Base-by-base conservation (phyloP, 2,329 filamentous ascomycete species). In the Dichotomopilus funicola region DNA sequence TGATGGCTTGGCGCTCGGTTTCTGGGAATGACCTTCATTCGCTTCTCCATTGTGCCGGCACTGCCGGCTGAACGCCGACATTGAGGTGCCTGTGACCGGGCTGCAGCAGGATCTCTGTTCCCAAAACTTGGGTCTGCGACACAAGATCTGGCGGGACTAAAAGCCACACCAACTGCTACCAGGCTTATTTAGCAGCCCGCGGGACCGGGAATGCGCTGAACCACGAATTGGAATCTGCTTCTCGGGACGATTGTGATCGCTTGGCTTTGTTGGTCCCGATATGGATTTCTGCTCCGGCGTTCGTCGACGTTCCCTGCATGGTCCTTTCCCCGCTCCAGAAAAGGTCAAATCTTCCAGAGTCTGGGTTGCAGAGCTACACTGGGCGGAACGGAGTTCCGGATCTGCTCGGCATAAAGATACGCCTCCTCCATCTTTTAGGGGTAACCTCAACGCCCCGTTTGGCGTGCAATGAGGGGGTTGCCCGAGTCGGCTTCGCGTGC, bases 121-220 rank as follows among this genome's bases (percentile, higher is more conserved):
- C 19, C 19, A 27, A 27, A 27, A 27, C 34, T 19, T 51, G 47
- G 53, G 53, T 34, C 37, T 53, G 55, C 55, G 47, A 57, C 55
- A 57, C 55, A 54, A 57, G 55, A 57, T 57, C 51, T 51, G 33
- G 55, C 43, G 46, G 41, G 48, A 11, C 12, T 9, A 37, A 11
- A 47, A 51, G 48, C 48, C 55, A 57, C 51, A 46, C 12, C 34
- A 38, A 53, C 53, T 46, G 45, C 47, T 27, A 27, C 19, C 40
- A 6, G 36, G 49, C 9, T 36, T 36, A n/a, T n/a, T 12, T 56
- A 53, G 37, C 12, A 12, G 8, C 12, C 54, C 55, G 43, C 48
- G 50, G 51, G 11, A n/a, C 41, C 43, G 51, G 54, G 35, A 52
- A 11, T 35, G 19, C 12, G 27, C 31, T 31, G 34, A 45, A 35